phyloP scores from a whole-genome alignment of 257 asterid genomes.

The Jaltomata sinuosa region DNA sequence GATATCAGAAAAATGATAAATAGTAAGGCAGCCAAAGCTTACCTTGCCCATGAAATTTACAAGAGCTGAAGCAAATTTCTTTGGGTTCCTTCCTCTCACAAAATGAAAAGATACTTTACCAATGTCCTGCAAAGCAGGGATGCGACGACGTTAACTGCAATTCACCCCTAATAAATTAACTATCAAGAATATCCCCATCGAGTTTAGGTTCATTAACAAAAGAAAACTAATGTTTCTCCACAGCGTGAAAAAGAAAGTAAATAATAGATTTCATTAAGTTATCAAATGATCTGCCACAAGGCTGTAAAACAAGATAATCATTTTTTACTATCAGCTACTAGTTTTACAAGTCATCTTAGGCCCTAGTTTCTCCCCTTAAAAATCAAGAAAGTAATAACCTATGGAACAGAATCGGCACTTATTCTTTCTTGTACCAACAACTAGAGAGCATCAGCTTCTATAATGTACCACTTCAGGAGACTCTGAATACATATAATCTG shows the following conservation, averaged over 20 bases:
- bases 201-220: neutral
- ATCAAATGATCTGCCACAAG: neutral
- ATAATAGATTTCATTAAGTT: neutral
- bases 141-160: neutral
- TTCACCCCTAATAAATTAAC: neutral
- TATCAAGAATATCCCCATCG: neutral
- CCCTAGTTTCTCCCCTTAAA: neutral
- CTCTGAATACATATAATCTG: constrained; percentile 78
- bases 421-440: neutral
- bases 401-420: neutral
- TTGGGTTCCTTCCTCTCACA: constrained; percentile 77
- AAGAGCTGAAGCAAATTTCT: constrained; percentile 78
- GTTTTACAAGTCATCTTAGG: neutral
- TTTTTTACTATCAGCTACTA: neutral
- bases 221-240: neutral
- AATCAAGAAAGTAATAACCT: neutral
- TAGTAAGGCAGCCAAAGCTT: neutral
- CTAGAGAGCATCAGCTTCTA: constrained; percentile 4
- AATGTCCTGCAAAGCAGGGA: constrained; percentile 59
- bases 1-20: neutral
- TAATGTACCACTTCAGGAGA: constrained; percentile 84
- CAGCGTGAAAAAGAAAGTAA: neutral
- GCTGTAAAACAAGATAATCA: neutral
- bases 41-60: constrained; percentile 98
- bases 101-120: constrained; percentile 79